phyloP scores from a whole-genome alignment of 352 stramenopile species.

The Phytophthora syringae region DNA sequence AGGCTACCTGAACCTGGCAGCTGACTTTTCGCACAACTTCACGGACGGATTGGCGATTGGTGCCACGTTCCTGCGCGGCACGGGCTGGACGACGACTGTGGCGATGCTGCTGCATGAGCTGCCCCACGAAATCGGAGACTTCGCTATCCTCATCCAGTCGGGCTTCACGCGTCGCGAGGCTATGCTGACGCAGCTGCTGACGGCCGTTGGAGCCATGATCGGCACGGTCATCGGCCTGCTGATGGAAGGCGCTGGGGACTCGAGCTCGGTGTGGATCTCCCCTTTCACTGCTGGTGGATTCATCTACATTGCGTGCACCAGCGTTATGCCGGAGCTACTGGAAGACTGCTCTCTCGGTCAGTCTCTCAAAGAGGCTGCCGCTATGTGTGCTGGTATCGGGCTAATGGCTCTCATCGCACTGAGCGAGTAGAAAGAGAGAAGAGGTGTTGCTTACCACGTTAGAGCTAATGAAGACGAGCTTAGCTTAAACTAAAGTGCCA shows the following conservation, averaged over 20 bases:
- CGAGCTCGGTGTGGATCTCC: slow-evolving; percentile 81
- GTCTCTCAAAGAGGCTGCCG: slow-evolving; percentile 70
- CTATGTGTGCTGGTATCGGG: slow-evolving; percentile 73
- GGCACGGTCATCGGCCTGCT: slow-evolving; percentile 87
- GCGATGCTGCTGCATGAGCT: slow-evolving; percentile 92
- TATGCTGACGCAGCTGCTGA: slow-evolving; percentile 92
- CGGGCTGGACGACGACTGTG: slow-evolving; percentile 84
- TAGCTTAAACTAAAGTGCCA: slow-evolving; percentile 21
- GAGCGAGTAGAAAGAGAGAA: slow-evolving; percentile 50
- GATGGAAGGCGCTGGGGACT: slow-evolving; percentile 72
- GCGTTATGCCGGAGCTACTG: slow-evolving; percentile 92
- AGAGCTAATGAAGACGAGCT: slow-evolving; percentile 2
- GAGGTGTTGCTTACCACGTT: neutral
- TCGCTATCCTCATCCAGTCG: slow-evolving; percentile 91
- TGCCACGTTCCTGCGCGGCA: slow-evolving; percentile 85
- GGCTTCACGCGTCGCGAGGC: slow-evolving; percentile 90
- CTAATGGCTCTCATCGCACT: slow-evolving; percentile 86
- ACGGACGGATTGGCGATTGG: slow-evolving; percentile 94
- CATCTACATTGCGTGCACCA: slow-evolving; percentile 93
- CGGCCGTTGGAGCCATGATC: slow-evolving; percentile 91
- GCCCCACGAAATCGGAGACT: slow-evolving; percentile 94
- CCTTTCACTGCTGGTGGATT: slow-evolving; percentile 91
- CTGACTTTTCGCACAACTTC: slow-evolving; percentile 94
- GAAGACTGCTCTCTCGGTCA: slow-evolving; percentile 81
- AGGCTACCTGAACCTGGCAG: slow-evolving; percentile 91